phyloP scores from a whole-genome alignment of 371 early-diverging fungal species.

The Actinomucor elegans region DNA sequence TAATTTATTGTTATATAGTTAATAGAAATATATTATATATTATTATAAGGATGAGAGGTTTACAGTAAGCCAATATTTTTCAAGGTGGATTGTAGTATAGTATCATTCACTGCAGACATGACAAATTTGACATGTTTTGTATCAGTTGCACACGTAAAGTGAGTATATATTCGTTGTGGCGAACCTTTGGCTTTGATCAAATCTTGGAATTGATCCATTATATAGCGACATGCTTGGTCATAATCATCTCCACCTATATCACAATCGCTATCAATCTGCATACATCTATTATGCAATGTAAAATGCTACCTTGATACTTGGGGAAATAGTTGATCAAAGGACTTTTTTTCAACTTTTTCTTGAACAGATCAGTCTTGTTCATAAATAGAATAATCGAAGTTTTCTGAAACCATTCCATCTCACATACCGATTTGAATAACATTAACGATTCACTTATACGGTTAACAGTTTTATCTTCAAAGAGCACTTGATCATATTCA shows the following conservation, averaged over 20 bases:
- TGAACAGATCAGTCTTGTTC: slow-evolving; percentile 78
- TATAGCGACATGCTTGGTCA: slow-evolving; percentile 43
- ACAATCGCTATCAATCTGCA: no score
- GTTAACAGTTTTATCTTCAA: slow-evolving; percentile 81
- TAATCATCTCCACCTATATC: slow-evolving; percentile 54
- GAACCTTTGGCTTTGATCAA: slow-evolving; percentile 11
- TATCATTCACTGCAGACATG: slow-evolving; percentile 69
- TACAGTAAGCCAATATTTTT: slow-evolving; percentile 58
- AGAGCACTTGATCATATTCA: slow-evolving; percentile 88
- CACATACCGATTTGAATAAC: slow-evolving; percentile 67
- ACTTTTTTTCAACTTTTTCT: slow-evolving; percentile 56
- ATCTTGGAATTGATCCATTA: slow-evolving; percentile 22
- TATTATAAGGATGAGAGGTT: no score
- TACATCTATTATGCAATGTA: neutral
- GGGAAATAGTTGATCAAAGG: slow-evolving; percentile 67
- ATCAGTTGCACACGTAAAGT: slow-evolving; percentile 59
- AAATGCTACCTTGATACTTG: slow-evolving; percentile 45
- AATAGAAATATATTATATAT: no score
- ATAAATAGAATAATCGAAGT: slow-evolving; percentile 77
- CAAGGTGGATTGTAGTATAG: slow-evolving; percentile 57
- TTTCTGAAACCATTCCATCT: slow-evolving; percentile 65
- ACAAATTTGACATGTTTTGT: slow-evolving; percentile 65
- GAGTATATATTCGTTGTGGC: slow-evolving; percentile 34
- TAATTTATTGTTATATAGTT: no score
- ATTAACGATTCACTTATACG: slow-evolving; percentile 57